Percentiles rank a stretch among this genome's conserved stretches.
phyloP scores from a whole-genome alignment of 2,329 filamentous ascomycete genomes.

The Fusarium begoniae region DNA sequence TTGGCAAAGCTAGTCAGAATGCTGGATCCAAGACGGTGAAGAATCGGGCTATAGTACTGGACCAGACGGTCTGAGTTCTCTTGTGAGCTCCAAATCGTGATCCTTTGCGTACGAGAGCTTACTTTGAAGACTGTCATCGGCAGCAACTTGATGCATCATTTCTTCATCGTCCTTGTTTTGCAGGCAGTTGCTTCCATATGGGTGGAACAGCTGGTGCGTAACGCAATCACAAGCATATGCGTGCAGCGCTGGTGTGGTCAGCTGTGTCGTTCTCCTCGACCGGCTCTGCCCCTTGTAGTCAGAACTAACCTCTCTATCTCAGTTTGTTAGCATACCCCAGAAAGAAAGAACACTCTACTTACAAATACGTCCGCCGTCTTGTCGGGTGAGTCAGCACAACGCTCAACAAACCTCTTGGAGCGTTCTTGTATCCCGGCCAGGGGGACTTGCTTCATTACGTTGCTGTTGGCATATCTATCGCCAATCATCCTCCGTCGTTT shows the following conservation, averaged over 20 bases:
- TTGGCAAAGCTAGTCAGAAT: conserved; percentile 60
- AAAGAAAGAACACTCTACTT: conserved; percentile 29
- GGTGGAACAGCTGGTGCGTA: conserved; percentile 75
- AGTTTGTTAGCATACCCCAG: conserved; percentile 8
- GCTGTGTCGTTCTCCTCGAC: neutral
- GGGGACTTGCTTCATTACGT: conserved; percentile 65
- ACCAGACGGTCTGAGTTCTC: conserved; percentile 63
- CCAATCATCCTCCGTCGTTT: conserved; percentile 70
- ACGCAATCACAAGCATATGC: conserved; percentile 76
- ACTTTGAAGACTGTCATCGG: conserved; percentile 75
- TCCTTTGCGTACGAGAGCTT: conserved; percentile 36
- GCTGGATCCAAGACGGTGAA: conserved; percentile 59
- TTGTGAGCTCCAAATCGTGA: conserved; percentile 12
- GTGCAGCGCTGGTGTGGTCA: conserved; percentile 57
- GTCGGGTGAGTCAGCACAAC: conserved; percentile 57
- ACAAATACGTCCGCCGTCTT: conserved; percentile 70
- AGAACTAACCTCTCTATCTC: conserved; percentile 44
- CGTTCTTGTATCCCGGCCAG: conserved; percentile 67
- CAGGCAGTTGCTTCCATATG: conserved; percentile 69
- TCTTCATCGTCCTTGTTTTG: conserved; percentile 63
- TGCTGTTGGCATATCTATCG: conserved; percentile 74
- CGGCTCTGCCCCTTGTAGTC: neutral
- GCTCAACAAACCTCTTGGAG: conserved; percentile 63
- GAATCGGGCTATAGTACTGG: conserved; percentile 63
- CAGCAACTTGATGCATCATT: conserved; percentile 75